These are phyloP conservation scores for Penicillium salamii DNA, from an alignment of 495 filamentous ascomycete genomes.

Conservation along the genomic window DNA sequence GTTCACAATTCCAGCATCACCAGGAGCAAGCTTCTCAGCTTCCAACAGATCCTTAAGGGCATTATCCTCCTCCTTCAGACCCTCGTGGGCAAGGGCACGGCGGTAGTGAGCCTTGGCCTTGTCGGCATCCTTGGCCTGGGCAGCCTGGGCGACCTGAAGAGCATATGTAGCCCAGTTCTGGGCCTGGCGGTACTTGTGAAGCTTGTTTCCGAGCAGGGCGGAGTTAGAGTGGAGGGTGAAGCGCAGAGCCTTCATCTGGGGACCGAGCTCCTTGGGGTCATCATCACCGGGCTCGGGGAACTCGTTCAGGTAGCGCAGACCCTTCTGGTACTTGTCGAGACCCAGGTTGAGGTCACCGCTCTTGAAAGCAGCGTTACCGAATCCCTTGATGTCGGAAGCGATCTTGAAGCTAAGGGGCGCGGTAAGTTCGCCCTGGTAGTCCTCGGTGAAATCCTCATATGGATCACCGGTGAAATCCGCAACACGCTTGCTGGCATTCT, in stretches of 20 bases:
- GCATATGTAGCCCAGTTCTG: conserved; percentile 69
- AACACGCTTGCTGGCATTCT: conserved; percentile 55
- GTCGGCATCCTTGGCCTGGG: conserved; percentile 67
- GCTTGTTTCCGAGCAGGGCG: conserved; percentile 77
- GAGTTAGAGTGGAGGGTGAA: conserved; percentile 78
- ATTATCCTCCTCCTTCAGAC: conserved; percentile 80
- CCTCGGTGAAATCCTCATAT: conserved; percentile 96
- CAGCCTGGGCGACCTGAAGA: conserved; percentile 56
- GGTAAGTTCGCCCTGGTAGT: conserved; percentile 67
- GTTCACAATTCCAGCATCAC: conserved; percentile 70
- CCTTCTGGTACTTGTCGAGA: conserved; percentile 96
- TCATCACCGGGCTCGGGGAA: conserved; percentile 66
- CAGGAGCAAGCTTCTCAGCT: conserved; percentile 70
- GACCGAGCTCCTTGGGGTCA: conserved; percentile 63
- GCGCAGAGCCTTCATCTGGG: conserved; percentile 67
- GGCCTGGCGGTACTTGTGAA: conserved; percentile 66
- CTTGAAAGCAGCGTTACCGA: conserved; percentile 92
- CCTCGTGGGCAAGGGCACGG: conserved; percentile 67
- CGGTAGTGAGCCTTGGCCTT: conserved; percentile 86
- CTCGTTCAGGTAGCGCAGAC: conserved; percentile 89
- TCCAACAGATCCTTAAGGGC: conserved; percentile 75
- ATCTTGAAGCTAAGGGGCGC: conserved; percentile 56
- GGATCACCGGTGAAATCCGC: conserved; percentile 82
- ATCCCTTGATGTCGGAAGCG: conserved; percentile 83
- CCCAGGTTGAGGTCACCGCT: conserved; percentile 62